A percentile compares a stretch with the other conserved stretches of the same genome.
These are phyloP conservation scores for Jaapia argillacea DNA, from an alignment of 768 basidiomycete species.

Conservation along the genomic window DNA sequence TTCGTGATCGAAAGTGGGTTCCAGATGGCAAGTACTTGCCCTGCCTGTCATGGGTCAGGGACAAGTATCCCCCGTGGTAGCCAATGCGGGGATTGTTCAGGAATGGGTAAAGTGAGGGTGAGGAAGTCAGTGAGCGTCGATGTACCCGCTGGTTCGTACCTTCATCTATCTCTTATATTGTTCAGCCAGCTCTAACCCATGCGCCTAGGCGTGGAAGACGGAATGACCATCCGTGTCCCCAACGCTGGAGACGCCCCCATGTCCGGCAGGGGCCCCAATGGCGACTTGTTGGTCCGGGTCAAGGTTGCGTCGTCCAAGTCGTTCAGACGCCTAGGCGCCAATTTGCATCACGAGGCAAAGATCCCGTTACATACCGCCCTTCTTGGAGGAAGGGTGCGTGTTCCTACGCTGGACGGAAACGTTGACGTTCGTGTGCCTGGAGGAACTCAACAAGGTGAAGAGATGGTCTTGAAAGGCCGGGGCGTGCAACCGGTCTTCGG, in stretches of 20 bases:
- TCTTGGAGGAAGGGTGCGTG: conserved; percentile 85
- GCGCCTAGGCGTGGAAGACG: conserved; percentile 79
- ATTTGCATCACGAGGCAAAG: conserved; percentile 81
- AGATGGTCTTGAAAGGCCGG: conserved; percentile 86
- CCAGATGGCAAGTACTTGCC: conserved; percentile 93
- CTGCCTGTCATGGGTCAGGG: conserved; percentile 72
- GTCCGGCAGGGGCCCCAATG: conserved; percentile 63
- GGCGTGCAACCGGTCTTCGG: conserved; percentile 62
- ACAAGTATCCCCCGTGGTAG: conserved; percentile 67
- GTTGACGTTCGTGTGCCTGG: conserved; percentile 88
- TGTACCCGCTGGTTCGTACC: conserved; percentile 79
- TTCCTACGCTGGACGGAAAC: conserved; percentile 92
- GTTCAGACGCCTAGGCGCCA: conserved; percentile 86
- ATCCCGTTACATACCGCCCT: conserved; percentile 89
- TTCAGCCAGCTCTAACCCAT: too few species aligned
- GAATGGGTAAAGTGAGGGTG: conserved; percentile 79
- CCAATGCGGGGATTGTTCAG: conserved; percentile 73
- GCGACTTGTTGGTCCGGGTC: conserved; percentile 83
- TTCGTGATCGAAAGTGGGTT: conserved; percentile 91
- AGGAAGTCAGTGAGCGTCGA: conserved; percentile 72
- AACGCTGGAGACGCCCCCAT: conserved; percentile 80
- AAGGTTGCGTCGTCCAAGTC: conserved; percentile 73
- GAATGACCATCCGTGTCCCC: conserved; percentile 80
- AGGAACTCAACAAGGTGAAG: conserved; percentile 95
- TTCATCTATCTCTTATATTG: too few species aligned